These are phyloP conservation scores for Phytophthora uliginosa DNA, from an alignment of 352 stramenopile genomes.

Conservation along the genomic window DNA sequence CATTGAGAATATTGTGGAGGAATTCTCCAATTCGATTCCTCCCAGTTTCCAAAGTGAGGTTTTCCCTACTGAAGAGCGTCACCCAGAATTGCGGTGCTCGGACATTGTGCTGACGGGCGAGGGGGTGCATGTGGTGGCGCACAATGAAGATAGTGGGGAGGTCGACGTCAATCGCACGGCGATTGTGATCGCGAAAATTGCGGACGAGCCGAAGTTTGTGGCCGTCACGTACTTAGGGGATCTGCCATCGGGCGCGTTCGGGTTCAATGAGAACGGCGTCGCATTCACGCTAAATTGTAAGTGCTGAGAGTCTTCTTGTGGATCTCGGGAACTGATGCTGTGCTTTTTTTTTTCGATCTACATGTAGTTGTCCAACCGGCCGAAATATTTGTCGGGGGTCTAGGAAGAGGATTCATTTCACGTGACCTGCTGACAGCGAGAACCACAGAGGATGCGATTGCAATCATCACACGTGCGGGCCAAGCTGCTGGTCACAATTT, in stretches of 20 bases:
- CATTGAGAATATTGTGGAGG: conserved; percentile 79
- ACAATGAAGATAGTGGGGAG: conserved; percentile 75
- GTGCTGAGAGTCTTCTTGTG: conserved; percentile 13
- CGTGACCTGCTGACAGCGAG: conserved; percentile 62
- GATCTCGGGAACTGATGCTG: neutral
- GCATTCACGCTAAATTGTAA: conserved; percentile 86
- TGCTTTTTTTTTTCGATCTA: neutral
- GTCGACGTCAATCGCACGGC: conserved; percentile 73
- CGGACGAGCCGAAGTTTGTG: conserved; percentile 61
- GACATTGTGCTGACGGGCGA: conserved; percentile 70
- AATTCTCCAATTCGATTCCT: conserved; percentile 73
- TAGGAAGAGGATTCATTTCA: conserved; percentile 79
- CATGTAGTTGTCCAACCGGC: conserved; percentile 71
- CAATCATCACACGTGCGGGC: conserved; percentile 53
- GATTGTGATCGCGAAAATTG: conserved; percentile 72
- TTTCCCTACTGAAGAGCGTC: conserved; percentile 21
- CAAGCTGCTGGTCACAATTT: conserved; percentile 83
- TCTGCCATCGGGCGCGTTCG: conserved; percentile 76
- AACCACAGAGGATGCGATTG: conserved; percentile 58
- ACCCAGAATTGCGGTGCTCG: conserved; percentile 66
- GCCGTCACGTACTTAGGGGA: conserved; percentile 82
- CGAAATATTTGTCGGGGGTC: conserved; percentile 63
- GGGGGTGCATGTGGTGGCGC: conserved; percentile 59
- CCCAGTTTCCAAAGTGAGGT: conserved; percentile 39
- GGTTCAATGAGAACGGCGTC: conserved; percentile 74